These are phyloP conservation scores for Pseudogymnoascus sp. DNA, from an alignment of 2,329 filamentous ascomycete species.

Conservation along the genomic window DNA sequence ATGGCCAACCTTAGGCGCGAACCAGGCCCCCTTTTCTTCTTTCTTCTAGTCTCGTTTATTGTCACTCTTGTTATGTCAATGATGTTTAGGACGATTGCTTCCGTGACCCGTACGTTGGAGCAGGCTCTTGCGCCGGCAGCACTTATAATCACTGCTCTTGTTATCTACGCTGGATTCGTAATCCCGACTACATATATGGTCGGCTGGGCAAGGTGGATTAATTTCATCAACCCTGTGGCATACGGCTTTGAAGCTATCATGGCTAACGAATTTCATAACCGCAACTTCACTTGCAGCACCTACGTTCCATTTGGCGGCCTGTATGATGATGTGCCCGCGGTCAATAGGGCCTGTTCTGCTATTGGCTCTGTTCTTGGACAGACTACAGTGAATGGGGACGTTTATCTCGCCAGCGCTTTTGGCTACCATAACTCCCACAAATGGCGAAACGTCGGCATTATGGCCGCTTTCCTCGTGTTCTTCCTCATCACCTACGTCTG, in stretches of 20 bases:
- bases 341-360: conserved; percentile 47
- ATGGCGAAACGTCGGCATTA: conserved; percentile 54
- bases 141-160: conserved; percentile 33
- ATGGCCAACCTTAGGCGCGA: conserved; percentile 71
- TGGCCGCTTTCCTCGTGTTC: conserved; percentile 55
- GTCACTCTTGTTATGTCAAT: conserved; percentile 72
- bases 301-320: conserved; percentile 41
- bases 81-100: conserved; percentile 72
- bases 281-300: conserved; percentile 45
- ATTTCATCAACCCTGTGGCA: conserved; percentile 58
- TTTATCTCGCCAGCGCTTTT: conserved; percentile 47
- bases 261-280: conserved; percentile 60
- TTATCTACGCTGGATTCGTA: conserved; percentile 47
- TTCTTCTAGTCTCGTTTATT: conserved; percentile 65
- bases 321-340: conserved; percentile 36
- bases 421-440: conserved; percentile 44
- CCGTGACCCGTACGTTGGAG: conserved; percentile 63
- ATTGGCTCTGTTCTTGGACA: conserved; percentile 51
- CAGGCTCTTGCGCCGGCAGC: conserved; percentile 55
- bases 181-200: conserved; percentile 55
- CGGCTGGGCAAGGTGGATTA: conserved; percentile 55
- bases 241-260: conserved; percentile 63
- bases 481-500: conserved; percentile 51
- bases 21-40: conserved; percentile 74
- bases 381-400: conserved; percentile 45